These are phyloP conservation scores for Dorcoceras hygrometricum DNA, from an alignment of 257 asterid species.

Conservation along the genomic window DNA sequence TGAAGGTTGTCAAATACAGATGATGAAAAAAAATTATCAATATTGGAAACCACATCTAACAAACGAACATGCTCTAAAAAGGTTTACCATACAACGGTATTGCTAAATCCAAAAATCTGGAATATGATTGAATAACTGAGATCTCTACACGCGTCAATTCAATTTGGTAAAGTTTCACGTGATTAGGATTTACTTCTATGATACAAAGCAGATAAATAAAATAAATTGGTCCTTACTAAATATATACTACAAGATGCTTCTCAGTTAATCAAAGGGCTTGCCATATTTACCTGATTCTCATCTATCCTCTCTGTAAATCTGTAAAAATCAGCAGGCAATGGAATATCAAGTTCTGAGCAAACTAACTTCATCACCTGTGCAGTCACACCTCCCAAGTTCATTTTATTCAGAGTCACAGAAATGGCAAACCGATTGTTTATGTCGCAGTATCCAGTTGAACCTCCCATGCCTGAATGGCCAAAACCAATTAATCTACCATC, in stretches of 20 bases:
- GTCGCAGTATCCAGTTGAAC: slow-evolving; percentile 83
- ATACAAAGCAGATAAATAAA: neutral
- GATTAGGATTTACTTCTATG: neutral
- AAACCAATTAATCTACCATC: slow-evolving; percentile 70
- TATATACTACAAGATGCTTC: neutral
- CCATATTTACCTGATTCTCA: slow-evolving; percentile 36
- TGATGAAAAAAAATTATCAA: too few species aligned
- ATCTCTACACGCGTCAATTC: too few species aligned
- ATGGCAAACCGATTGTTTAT: slow-evolving; percentile 66
- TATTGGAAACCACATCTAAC: too few species aligned
- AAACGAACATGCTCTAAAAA: too few species aligned
- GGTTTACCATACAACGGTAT: too few species aligned
- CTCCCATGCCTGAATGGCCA: slow-evolving; percentile 95
- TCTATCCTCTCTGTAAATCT: slow-evolving; percentile 50
- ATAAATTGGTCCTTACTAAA: neutral
- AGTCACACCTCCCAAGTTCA: slow-evolving; percentile 81
- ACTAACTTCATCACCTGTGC: slow-evolving; percentile 70
- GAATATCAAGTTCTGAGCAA: slow-evolving; percentile 81
- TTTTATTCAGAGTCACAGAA: slow-evolving; percentile 74
- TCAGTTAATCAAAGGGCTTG: slow-evolving; percentile 66
- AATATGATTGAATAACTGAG: too few species aligned
- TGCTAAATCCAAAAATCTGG: too few species aligned
- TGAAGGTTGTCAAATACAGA: too few species aligned
- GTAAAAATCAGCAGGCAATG: slow-evolving; percentile 64
- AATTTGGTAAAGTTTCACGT: too few species aligned